These are phyloP conservation scores for Endocalyx cinctus DNA, from an alignment of 2,329 filamentous ascomycete genomes.

Conservation along the genomic window DNA sequence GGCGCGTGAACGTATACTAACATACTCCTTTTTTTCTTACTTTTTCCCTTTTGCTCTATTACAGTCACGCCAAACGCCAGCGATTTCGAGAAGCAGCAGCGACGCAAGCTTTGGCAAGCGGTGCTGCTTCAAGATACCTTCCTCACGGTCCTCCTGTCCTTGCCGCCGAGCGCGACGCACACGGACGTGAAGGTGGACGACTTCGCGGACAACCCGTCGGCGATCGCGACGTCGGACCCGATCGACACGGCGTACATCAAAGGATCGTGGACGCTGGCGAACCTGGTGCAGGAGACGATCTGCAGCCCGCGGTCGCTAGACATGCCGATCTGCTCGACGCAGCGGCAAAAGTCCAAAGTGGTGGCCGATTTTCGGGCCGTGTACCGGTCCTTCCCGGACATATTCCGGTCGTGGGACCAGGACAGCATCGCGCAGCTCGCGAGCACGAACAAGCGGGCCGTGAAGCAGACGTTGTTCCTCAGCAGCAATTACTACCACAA, in stretches of 20 bases:
- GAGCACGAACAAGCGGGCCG: constrained; percentile 57
- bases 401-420: constrained; percentile 65
- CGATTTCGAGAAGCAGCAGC: constrained; percentile 70
- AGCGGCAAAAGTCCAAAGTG: constrained; percentile 64
- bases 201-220: constrained; percentile 57
- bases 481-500: constrained; percentile 83
- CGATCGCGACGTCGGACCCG: constrained; percentile 55
- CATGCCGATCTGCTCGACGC: constrained; percentile 64
- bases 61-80: constrained; percentile 60
- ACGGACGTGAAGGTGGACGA: constrained; percentile 75
- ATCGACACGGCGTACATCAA: constrained; percentile 68
- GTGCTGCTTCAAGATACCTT: constrained; percentile 79
- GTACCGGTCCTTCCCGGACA: constrained; percentile 66
- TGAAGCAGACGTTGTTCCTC: constrained; percentile 71
- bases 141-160: constrained; percentile 69
- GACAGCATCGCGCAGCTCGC: constrained; percentile 54
- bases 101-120: constrained; percentile 77
- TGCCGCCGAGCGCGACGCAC: constrained; percentile 74
- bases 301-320: constrained; percentile 71
- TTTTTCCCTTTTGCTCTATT: too few species aligned
- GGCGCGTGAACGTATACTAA: too few species aligned
- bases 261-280: constrained; percentile 74
- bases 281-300: constrained; percentile 71
- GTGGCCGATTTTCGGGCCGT: constrained; percentile 66
- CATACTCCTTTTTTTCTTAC: too few species aligned